Conservation (phyloP, 202 grass and related monocot species). For the Tripidium arundinaceum region DNA sequence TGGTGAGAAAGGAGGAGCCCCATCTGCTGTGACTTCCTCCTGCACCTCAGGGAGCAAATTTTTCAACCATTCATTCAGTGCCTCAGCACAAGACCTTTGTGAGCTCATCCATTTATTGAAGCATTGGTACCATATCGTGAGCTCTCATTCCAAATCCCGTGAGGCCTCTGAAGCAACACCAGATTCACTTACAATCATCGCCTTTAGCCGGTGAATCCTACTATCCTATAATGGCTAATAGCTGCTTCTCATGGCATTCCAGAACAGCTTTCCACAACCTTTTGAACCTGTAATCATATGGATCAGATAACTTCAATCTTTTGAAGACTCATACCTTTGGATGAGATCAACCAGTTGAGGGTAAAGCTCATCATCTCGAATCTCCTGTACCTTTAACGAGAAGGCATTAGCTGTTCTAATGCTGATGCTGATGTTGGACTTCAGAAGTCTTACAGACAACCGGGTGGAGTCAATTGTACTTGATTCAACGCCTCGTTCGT, state of each 20-base stretch:
- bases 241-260: conserved; percentile 66
- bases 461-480: conserved; percentile 31
- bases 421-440: conserved; percentile 44
- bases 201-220: conserved; percentile 46
- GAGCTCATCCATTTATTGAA: conserved; percentile 60
- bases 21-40: conserved; percentile 52
- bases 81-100: conserved; percentile 65
- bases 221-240: conserved; percentile 46
- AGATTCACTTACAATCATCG: conserved; percentile 45
- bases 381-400: conserved; percentile 64
- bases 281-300: conserved; percentile 36
- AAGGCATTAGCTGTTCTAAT: conserved; percentile 46
- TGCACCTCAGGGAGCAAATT: conserved; percentile 57
- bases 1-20: conserved; percentile 79
- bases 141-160: conserved; percentile 61
- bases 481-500: conserved; percentile 39
- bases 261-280: conserved; percentile 74
- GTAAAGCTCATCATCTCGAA: conserved; percentile 69
- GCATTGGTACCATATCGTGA: conserved; percentile 59
- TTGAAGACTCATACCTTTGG: conserved; percentile 38
- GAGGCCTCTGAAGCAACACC: conserved; percentile 39
- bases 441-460: conserved; percentile 30
- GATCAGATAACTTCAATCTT: background rate
- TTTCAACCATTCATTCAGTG: conserved; percentile 58
- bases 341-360: conserved; percentile 63